Evolutionary conservation across 495 filamentous ascomycete genomes (phyloP).

Genomic region (Hyaloscypha hepaticicola): DNA sequence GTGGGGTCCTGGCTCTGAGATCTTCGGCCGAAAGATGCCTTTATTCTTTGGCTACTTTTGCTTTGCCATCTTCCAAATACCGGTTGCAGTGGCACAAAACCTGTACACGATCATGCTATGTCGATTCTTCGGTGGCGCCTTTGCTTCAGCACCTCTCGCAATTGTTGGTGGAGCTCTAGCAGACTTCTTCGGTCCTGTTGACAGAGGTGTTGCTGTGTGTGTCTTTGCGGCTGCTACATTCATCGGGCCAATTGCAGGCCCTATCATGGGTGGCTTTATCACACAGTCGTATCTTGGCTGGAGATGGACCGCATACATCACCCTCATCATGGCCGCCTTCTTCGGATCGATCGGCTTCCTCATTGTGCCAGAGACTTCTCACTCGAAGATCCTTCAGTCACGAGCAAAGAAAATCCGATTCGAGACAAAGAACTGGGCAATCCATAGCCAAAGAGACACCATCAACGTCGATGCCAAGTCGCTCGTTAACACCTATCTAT

Average conservation of each 20-base stretch:
- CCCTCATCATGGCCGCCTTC: conserved; percentile 50
- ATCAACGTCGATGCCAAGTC: conserved; percentile 14
- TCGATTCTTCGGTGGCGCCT: conserved; percentile 63
- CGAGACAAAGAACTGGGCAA: conserved; percentile 30
- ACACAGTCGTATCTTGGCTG: conserved; percentile 58
- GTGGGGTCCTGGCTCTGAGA: conserved; percentile 25
- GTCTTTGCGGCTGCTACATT: conserved; percentile 78
- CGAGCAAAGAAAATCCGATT: conserved; percentile 56
- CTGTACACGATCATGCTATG: conserved; percentile 60
- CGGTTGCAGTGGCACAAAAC: conserved; percentile 60
- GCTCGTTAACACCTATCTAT: conserved; percentile 21
- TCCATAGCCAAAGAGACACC: conserved; percentile 22
- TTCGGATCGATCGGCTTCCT: conserved; percentile 38
- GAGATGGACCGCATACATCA: conserved; percentile 67
- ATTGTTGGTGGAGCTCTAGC: conserved; percentile 72
- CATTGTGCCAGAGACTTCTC: conserved; percentile 55
- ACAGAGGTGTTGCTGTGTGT: conserved; percentile 79
- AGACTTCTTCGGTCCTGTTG: conserved; percentile 73
- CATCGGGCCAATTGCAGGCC: conserved; percentile 69
- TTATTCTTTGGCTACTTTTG: conserved; percentile 56
- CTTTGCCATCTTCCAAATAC: conserved; percentile 63
- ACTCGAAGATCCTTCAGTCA: conserved; percentile 53
- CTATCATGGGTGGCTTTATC: conserved; percentile 71
- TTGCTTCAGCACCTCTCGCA: conserved; percentile 63
- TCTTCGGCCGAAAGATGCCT: conserved; percentile 50